Evolutionary conservation across 2,329 filamentous ascomycete genomes (phyloP).

Genomic region (Scedosporium aurantiacum): DNA sequence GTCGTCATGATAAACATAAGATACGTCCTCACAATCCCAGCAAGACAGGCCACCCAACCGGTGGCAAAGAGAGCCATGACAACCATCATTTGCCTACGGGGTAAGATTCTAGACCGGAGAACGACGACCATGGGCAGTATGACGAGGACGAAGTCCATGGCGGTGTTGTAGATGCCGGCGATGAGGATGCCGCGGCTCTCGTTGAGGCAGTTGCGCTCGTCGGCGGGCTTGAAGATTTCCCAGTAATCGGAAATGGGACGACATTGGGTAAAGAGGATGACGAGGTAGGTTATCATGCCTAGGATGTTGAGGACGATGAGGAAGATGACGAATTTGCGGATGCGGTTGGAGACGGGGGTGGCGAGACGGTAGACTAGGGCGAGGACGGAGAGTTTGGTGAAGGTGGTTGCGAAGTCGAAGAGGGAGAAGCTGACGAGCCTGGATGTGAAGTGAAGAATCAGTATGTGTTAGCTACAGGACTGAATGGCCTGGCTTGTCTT

Average conservation of each 20-base stretch:
- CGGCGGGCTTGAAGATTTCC: conserved; percentile 20
- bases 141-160: conserved; percentile 46
- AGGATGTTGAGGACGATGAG: conserved; percentile 19
- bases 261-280: conserved; percentile 17
- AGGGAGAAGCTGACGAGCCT: conserved; percentile 23
- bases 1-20: conserved; percentile 20
- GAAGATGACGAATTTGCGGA: conserved; percentile 18
- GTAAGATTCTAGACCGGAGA: conserved; percentile 30
- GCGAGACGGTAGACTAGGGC: conserved; percentile 25
- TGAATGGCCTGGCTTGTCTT: neutral
- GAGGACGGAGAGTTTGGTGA: conserved; percentile 31
- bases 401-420: conserved; percentile 24
- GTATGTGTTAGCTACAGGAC: neutral
- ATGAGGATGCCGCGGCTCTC: conserved; percentile 39
- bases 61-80: conserved; percentile 37
- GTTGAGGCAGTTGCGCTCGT: conserved; percentile 26
- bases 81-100: conserved; percentile 32
- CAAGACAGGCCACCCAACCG: conserved; percentile 33
- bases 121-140: conserved; percentile 38
- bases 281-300: conserved; percentile 19
- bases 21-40: conserved; percentile 26
- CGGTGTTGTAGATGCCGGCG: conserved; percentile 47
- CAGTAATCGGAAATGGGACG: conserved; percentile 28
- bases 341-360: conserved; percentile 18
- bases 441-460: neutral